Conservation (phyloP, 2,329 filamentous ascomycete genomes). For the Thermothelomyces thermophilus region DNA sequence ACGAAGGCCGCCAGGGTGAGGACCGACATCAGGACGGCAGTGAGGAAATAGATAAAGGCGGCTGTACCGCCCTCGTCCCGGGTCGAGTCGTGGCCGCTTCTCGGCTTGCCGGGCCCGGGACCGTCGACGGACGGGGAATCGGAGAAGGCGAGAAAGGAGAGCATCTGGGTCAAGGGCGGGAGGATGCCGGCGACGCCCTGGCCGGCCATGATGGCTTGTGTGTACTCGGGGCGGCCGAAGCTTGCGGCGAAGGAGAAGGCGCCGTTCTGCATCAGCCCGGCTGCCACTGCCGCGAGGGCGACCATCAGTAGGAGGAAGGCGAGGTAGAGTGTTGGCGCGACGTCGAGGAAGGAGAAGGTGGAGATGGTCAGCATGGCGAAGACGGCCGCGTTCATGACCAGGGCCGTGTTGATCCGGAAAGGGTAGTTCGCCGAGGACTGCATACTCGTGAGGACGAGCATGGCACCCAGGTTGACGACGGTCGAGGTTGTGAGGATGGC, state of each 20-base stretch:
- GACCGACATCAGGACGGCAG: conserved; percentile 70
- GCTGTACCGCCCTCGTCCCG: conserved; percentile 48
- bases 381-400: conserved; percentile 68
- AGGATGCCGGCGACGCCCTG: conserved; percentile 89
- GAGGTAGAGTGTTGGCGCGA: conserved; percentile 63
- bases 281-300: conserved; percentile 68
- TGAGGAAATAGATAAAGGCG: conserved; percentile 86
- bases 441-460: conserved; percentile 70
- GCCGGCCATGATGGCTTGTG: conserved; percentile 91
- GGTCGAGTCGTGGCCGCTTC: not conserved
- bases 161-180: conserved; percentile 79
- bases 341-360: conserved; percentile 59
- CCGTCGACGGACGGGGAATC: conserved; percentile 2
- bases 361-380: conserved; percentile 77
- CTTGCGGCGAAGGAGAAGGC: conserved; percentile 85
- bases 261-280: conserved; percentile 86
- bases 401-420: conserved; percentile 70
- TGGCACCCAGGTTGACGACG: conserved; percentile 68
- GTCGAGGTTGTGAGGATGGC: conserved; percentile 83
- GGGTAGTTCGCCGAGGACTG: conserved; percentile 84
- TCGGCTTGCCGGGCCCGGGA: conserved; percentile 3
- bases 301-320: conserved; percentile 78
- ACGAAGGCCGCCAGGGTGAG: conserved; percentile 66
- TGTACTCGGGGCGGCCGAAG: conserved; percentile 82
- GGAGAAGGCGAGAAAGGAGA: conserved; percentile 66